These are phyloP conservation scores for Lipomyces chichibuensis DNA, from an alignment of 805 yeast genomes.

Conservation along the genomic window DNA sequence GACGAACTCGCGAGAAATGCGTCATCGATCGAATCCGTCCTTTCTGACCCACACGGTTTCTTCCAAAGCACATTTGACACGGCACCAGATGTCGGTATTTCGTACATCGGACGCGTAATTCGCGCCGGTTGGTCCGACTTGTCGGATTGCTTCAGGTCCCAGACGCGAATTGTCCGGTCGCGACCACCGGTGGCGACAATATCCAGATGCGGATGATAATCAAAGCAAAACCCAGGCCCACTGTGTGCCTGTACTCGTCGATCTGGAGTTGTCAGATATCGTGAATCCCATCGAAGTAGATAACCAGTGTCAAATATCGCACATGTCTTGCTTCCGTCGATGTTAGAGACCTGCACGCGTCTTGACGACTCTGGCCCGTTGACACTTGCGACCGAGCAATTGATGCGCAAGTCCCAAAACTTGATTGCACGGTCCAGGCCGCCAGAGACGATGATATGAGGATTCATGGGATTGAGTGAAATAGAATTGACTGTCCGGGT, in stretches of 20 bases:
- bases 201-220: slow-evolving; percentile 84
- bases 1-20: slow-evolving; percentile 76
- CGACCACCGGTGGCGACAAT: slow-evolving; percentile 90
- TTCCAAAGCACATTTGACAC: slow-evolving; percentile 77
- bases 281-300: slow-evolving; percentile 82
- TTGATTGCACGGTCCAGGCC: slow-evolving; percentile 75
- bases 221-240: slow-evolving; percentile 85
- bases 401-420: slow-evolving; percentile 80
- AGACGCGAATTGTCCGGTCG: slow-evolving; percentile 77
- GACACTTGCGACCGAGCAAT: slow-evolving; percentile 55
- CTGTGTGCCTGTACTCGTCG: slow-evolving; percentile 82
- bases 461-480: slow-evolving; percentile 67
- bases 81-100: slow-evolving; percentile 74
- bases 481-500: slow-evolving; percentile 57
- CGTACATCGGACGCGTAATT: slow-evolving; percentile 61
- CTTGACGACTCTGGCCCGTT: slow-evolving; percentile 74
- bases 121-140: slow-evolving; percentile 13
- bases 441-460: slow-evolving; percentile 68
- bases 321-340: slow-evolving; percentile 60
- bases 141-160: slow-evolving; percentile 58
- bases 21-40: slow-evolving; percentile 41
- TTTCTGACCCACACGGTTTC: slow-evolving; percentile 46
- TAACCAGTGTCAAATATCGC: slow-evolving; percentile 89
- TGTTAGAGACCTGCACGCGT: slow-evolving; percentile 59
- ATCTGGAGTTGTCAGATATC: slow-evolving; percentile 64